phyloP scores from a whole-genome alignment of 1,284 basidiomycete species.

The Stygiomarasmius scandens region DNA sequence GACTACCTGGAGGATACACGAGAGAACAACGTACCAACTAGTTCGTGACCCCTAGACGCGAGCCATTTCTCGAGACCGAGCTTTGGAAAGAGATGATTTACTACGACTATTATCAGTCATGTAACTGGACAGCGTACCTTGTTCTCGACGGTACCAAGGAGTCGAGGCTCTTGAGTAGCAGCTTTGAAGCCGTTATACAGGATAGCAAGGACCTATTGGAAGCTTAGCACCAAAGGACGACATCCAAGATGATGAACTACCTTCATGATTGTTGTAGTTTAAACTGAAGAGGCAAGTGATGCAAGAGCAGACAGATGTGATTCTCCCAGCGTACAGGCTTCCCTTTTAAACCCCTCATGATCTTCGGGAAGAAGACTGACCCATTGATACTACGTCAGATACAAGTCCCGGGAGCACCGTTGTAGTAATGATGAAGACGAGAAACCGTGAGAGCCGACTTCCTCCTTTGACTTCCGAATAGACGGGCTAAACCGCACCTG shows the following conservation, averaged over 20 bases:
- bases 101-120: too few relatives aligned
- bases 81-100: conserved; percentile 38
- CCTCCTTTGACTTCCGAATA: too few relatives aligned
- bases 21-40: conserved; percentile 54
- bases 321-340: neutral
- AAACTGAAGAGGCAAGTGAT: neutral
- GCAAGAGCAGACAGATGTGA: neutral
- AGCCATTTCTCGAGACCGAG: conserved; percentile 77
- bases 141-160: conserved; percentile 91
- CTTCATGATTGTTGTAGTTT: neutral
- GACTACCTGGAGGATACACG: neutral
- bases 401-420: neutral
- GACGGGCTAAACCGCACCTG: too few relatives aligned
- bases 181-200: conserved; percentile 77
- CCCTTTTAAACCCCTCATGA: neutral
- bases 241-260: too few relatives aligned
- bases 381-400: neutral
- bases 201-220: conserved; percentile 73
- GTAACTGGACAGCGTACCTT: conserved; percentile 50
- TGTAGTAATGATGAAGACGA: too few relatives aligned
- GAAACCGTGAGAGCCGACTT: too few relatives aligned
- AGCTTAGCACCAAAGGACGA: neutral
- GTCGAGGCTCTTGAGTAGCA: conserved; percentile 79
- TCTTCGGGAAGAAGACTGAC: neutral
- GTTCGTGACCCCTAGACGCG: conserved; percentile 77